Base-by-base conservation (phyloP, 148 eudicot genomes). In the Camellia japonica region DNA sequence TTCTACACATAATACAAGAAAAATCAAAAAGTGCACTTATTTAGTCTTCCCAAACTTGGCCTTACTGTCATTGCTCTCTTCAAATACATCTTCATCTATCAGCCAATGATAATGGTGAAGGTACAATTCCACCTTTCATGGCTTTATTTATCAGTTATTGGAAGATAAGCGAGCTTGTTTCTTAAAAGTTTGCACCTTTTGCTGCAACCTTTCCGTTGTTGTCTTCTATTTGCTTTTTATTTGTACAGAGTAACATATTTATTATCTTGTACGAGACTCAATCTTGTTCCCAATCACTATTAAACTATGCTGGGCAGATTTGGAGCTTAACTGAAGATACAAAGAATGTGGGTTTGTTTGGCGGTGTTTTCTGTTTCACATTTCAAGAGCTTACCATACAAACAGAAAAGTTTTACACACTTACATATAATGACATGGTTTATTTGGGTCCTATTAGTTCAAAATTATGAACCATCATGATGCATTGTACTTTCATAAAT, bases 291-390 rank as follows among this genome's bases (percentile, higher is more conserved):
- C n/a, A 43, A 68, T 15, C 72, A 5, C 51, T 68, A 46, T n/a
- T 47, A 47, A 47, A 46, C 55, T 70, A 70, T 70, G 46, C 14
- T 6, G 2, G 30, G 41, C 14, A 18, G n/a, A 42, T 18, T 70
- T 47, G 55, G 73, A 70, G 30, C 56, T 46, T 70, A 46, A n/a
- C 73, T 5, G 73, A 46, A 47, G 56, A 3, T 47, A n/a, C 38
- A 70, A 46, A 70, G 56, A n/a, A 7, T 46, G 14, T 70, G 9
- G 56, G 55, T n/a, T 52, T 80, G 58, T 54, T 46, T 65, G 68
- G 78, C 19, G 16, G 71, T 44, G 46, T 49, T 46, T 71, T 65
- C 58, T 47, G 20, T 70, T 70, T 0, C 86, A 83, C 59, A 73
- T 55, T 38, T 51, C 14, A 38, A 55, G 76, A 38, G 63, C 30